These are phyloP conservation scores for Ophiocordyceps camponoti-rufipedis DNA, from an alignment of 2,329 filamentous ascomycete genomes.

Conservation along the genomic window DNA sequence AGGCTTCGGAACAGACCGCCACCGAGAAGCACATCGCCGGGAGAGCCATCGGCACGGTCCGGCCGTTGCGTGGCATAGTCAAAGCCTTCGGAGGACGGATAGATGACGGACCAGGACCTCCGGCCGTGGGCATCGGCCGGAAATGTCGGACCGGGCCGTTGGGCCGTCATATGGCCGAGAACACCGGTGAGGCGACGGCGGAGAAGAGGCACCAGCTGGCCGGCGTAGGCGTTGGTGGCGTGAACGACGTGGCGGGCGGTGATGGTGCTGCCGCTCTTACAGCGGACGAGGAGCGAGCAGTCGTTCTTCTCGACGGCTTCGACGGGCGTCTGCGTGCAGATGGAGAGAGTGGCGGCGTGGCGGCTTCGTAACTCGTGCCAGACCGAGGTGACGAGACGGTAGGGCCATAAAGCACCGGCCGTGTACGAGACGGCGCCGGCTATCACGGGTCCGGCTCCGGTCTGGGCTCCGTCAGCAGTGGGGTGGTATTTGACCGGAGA, in stretches of 20 bases:
- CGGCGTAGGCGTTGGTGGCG: slow-evolving; percentile 35
- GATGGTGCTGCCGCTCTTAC: slow-evolving; percentile 19
- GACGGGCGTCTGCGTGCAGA: slow-evolving; percentile 21
- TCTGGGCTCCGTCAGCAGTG: slow-evolving; percentile 6
- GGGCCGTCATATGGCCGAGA: slow-evolving; percentile 31
- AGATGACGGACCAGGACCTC: slow-evolving; percentile 32
- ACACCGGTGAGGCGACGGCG: slow-evolving; percentile 24
- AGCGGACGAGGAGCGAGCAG: neutral
- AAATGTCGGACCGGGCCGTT: slow-evolving; percentile 20
- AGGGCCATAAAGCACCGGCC: slow-evolving; percentile 32
- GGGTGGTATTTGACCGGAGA: too few relatives aligned
- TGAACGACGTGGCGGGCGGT: slow-evolving; percentile 32
- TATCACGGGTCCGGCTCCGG: slow-evolving; percentile 16
- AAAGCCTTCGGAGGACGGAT: slow-evolving; percentile 18
- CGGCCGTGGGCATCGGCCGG: slow-evolving; percentile 9
- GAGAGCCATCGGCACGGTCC: slow-evolving; percentile 7
- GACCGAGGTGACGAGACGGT: slow-evolving; percentile 25
- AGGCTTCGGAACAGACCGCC: slow-evolving; percentile 28
- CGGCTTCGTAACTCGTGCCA: slow-evolving; percentile 21
- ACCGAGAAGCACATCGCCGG: slow-evolving; percentile 33
- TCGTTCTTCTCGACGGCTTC: slow-evolving; percentile 14
- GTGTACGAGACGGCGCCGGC: slow-evolving; percentile 23
- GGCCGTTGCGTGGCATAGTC: slow-evolving; percentile 34
- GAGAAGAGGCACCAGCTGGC: slow-evolving; percentile 31
- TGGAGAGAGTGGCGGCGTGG: slow-evolving; percentile 13